Evolutionary conservation across 139 green algal genomes (phyloP).

Genomic region (Mesostigma viride): DNA sequence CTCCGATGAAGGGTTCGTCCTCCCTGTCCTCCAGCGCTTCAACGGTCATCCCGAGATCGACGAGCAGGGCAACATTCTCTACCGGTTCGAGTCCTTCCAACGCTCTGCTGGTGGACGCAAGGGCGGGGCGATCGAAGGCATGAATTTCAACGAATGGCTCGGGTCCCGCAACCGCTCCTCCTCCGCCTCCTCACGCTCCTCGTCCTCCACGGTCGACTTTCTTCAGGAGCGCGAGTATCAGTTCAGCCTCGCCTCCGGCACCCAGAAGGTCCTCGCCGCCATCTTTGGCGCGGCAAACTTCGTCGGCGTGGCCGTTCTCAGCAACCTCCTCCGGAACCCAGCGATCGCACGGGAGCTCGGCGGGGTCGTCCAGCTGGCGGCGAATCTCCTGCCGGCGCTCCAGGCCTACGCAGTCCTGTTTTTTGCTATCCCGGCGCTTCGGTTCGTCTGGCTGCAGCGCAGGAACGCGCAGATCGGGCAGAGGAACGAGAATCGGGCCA

Average conservation of each 20-base stretch:
- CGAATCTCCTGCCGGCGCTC: conserved; percentile 15
- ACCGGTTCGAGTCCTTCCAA: conserved; percentile 76
- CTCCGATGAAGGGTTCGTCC: conserved; percentile 67
- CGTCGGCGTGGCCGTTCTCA: conserved; percentile 65
- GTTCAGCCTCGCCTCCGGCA: conserved; percentile 34
- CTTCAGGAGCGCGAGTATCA: not conserved
- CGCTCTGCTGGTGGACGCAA: conserved; percentile 31
- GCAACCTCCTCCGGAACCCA: conserved; percentile 32
- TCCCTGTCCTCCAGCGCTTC: conserved; percentile 78
- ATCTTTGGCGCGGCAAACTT: conserved; percentile 69
- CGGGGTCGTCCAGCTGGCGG: not conserved
- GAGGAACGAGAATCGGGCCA: conserved; percentile 49
- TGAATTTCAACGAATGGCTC: not conserved
- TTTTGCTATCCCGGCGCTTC: conserved; percentile 66
- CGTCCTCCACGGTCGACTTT: not conserved
- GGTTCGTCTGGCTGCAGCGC: conserved; percentile 39
- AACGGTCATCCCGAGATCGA: conserved; percentile 70
- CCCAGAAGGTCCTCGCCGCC: conserved; percentile 42
- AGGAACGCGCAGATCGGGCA: conserved; percentile 60
- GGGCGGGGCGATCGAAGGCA: not conserved
- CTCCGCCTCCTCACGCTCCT: not conserved
- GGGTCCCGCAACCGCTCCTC: not conserved
- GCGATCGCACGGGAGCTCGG: conserved; percentile 19
- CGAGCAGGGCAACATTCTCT: conserved; percentile 69
- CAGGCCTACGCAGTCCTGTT: conserved; percentile 69